Conservation (phyloP, 106 monocot species). For the Posidonia australis region DNA sequence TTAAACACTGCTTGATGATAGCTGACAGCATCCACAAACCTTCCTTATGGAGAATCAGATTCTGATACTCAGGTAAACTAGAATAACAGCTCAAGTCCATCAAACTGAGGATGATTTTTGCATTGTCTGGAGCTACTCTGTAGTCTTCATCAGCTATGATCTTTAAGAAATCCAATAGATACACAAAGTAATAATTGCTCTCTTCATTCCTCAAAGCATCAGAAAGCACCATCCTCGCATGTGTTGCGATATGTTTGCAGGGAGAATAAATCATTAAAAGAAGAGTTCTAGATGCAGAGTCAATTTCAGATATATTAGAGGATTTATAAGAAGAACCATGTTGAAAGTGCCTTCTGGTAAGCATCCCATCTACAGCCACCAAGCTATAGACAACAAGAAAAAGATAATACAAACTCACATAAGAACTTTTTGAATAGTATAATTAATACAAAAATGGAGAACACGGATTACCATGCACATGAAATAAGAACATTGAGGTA, state of each 20-base stretch:
- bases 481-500: constrained; percentile 53
- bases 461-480: constrained; percentile 59
- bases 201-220: constrained; percentile 19
- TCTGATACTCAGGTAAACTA: constrained; percentile 33
- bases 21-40: constrained; percentile 30
- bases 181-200: constrained; percentile 15
- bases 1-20: constrained; percentile 43
- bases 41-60: constrained; percentile 28
- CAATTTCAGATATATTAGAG: constrained; percentile 20
- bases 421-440: not conserved
- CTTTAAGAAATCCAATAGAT: constrained; percentile 27
- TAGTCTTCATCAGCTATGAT: constrained; percentile 20
- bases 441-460: not conserved
- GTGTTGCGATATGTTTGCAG: constrained; percentile 49
- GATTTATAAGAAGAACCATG: constrained; percentile 9
- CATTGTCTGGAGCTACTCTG: constrained; percentile 27
- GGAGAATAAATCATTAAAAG: constrained; percentile 62
- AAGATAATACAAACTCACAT: constrained; percentile 3
- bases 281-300: constrained; percentile 49
- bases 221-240: constrained; percentile 28
- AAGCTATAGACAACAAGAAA: constrained; percentile 29
- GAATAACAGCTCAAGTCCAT: constrained; percentile 44
- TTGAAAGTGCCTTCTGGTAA: constrained; percentile 12
- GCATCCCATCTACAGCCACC: constrained; percentile 34
- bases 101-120: constrained; percentile 31